Base-by-base conservation (phyloP, 2,329 filamentous ascomycete genomes). In the Diaporthe caulivora region DNA sequence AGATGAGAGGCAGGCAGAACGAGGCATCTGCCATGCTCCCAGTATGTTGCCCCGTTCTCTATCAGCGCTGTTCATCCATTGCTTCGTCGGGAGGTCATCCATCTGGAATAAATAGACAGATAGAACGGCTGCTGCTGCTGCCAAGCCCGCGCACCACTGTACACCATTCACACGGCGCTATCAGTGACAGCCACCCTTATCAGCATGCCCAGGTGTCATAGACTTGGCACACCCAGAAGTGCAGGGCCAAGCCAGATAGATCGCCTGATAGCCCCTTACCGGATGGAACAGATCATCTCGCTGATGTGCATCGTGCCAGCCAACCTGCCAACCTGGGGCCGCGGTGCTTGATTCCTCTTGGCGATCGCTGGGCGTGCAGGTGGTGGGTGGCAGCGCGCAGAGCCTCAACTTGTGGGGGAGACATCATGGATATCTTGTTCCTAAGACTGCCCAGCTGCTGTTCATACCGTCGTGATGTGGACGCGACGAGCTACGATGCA, bases 281-380 rank as follows among this genome's bases (percentile, higher is more conserved):
- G 40, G 17, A 40, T 47, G 58, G 58, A 47, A 62, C 34, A 62
- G 3, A 8, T 47, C 1, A 62, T 31, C 40, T 21, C 13, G 40
- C 58, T 18, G 37, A 34, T 21, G 57, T 44, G 40, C 57, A 40
- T 58, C n/a, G 7, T 40, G 37, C 34, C 5, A 5, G 34, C 9
- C 5, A 5, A 5, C 5, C 34, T 15, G 21, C 37, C 17, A 3
- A 13, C 34, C 34, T 7, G n/a, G 34, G 34, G 9, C n/a, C n/a
- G 21, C 24, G 13, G 26, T 65, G 60, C 60, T 65, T 65, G 60
- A 37, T 51, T 10, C 11, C 44, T 51, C 62, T 65, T 65, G 62
- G 44, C 62, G n/a, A 51, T 37, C 37, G 11, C 62, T 65, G 44
- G 62, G 62, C 62, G 47, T 65, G 62, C 62, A 65, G 44, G 13